phyloP scores from a whole-genome alignment of 768 basidiomycete species.

The Termitomyces sp. region DNA sequence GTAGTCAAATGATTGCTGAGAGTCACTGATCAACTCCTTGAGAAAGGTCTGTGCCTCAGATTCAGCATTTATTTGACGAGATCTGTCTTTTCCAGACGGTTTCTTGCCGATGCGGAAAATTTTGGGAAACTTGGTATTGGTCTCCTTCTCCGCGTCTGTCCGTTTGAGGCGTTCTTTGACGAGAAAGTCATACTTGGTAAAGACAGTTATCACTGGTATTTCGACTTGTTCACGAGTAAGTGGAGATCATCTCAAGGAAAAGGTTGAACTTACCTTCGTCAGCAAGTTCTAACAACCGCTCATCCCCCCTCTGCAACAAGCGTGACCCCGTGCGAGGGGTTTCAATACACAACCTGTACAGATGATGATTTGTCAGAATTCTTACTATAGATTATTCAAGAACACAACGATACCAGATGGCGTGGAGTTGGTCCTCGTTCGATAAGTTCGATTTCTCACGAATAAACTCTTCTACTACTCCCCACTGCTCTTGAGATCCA shows the following conservation, averaged over 20 bases:
- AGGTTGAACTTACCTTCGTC: constrained; percentile 11
- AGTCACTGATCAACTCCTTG: not conserved
- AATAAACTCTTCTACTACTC: constrained; percentile 21
- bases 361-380: not conserved
- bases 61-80: not conserved
- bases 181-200: constrained; percentile 29
- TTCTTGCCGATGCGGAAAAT: not conserved
- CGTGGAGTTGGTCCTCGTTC: not conserved
- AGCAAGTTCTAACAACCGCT: not conserved
- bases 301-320: not conserved
- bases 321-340: not conserved
- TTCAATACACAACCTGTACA: constrained; percentile 1
- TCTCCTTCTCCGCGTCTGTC: not conserved
- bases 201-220: constrained; percentile 25
- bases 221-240: constrained; percentile 12
- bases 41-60: not conserved
- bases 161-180: constrained; percentile 3
- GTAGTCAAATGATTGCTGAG: not conserved
- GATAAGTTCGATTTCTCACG: not conserved
- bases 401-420: not conserved
- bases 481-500: constrained; percentile 19
- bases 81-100: not conserved
- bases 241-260: not conserved
- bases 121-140: not conserved
- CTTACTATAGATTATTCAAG: not conserved